Evolutionary conservation across 192 early-diverging fungal genomes (phyloP).

Genomic region (Coemansia sp.): DNA sequence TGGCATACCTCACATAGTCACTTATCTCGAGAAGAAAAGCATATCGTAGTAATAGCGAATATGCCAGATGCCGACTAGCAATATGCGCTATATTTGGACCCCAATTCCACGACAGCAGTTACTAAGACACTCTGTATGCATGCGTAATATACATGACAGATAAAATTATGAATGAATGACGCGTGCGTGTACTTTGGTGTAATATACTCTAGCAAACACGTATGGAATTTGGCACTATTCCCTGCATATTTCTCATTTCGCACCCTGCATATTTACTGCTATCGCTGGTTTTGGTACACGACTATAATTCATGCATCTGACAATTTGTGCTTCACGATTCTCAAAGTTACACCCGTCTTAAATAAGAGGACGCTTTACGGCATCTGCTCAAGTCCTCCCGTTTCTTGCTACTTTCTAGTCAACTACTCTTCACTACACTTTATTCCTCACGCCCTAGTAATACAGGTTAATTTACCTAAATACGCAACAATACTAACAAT

Average conservation of each 20-base stretch:
- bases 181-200: not conserved
- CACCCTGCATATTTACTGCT: slow-evolving; percentile 9
- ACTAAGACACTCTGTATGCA: not conserved
- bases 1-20: not conserved
- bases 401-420: not conserved
- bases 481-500: slow-evolving; percentile 13
- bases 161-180: not conserved
- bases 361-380: not conserved
- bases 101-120: not conserved
- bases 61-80: not conserved
- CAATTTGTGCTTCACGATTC: not conserved
- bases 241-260: slow-evolving; percentile 3
- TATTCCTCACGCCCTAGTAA: not conserved
- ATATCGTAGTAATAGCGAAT: not conserved
- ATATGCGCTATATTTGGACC: slow-evolving; percentile 1
- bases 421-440: not conserved
- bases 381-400: not conserved
- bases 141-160: not conserved
- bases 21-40: not conserved
- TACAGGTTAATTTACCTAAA: not conserved
- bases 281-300: not conserved
- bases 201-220: not conserved
- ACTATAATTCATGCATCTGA: not conserved
- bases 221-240: not conserved
- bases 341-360: not conserved